These are phyloP conservation scores for Spiromastix sp. DNA, from an alignment of 2,329 filamentous ascomycete genomes.

Conservation along the genomic window DNA sequence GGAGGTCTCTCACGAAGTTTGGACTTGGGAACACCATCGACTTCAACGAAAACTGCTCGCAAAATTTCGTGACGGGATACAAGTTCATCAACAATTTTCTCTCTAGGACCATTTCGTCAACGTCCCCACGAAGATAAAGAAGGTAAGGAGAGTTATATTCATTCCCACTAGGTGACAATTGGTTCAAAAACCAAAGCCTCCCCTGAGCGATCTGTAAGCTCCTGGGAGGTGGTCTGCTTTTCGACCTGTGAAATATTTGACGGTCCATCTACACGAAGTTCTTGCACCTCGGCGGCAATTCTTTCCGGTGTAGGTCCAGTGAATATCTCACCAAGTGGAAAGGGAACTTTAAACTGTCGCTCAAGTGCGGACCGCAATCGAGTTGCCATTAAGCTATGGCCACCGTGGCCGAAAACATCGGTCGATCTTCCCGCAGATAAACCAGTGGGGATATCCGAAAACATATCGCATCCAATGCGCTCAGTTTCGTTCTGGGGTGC, in stretches of 20 bases:
- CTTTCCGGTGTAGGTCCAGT: not conserved
- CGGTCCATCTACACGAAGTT: not conserved
- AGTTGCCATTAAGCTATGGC: not conserved
- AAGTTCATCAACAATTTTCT: not conserved
- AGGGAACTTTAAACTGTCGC: not conserved
- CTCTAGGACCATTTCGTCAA: not conserved
- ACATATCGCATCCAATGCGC: not conserved
- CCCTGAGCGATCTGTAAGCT: not conserved
- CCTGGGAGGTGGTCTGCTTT: not conserved
- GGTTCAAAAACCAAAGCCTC: not conserved
- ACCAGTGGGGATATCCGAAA: not conserved
- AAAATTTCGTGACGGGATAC: not conserved
- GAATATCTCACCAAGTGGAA: not conserved
- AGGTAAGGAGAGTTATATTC: not conserved
- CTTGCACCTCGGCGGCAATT: not conserved
- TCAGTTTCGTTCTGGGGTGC: not conserved
- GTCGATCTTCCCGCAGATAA: not conserved
- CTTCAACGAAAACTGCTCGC: constrained; percentile 1
- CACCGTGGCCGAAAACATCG: not conserved
- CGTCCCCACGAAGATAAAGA: not conserved
- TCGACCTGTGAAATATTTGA: not conserved
- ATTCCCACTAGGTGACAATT: not conserved
- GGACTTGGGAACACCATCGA: not conserved
- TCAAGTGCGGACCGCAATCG: not conserved
- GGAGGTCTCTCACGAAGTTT: not conserved